A percentile compares a stretch with the other conserved stretches of the same genome.
Evolutionary conservation across 805 yeast genomes (phyloP).

Genomic region (Saccharomycopsis fodiens): DNA sequence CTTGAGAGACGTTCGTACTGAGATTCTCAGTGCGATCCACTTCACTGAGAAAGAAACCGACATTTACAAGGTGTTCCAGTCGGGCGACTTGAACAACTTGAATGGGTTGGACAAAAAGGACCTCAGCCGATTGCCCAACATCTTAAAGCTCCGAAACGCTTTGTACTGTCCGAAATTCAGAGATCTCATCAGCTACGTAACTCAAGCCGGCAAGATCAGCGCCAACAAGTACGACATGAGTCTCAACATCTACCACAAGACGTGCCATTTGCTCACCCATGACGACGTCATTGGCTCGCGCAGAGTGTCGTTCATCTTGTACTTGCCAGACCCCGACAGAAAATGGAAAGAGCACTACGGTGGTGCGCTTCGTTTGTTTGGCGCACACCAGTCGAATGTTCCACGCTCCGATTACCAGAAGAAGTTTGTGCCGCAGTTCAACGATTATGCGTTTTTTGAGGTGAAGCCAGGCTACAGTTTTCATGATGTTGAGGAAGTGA

Average conservation of each 20-base stretch:
- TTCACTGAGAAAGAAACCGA: constrained; percentile 96
- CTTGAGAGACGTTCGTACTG: constrained; percentile 72
- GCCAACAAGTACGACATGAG: constrained; percentile 92
- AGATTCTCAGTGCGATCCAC: constrained; percentile 73
- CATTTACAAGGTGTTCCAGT: constrained; percentile 85
- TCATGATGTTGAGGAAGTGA: constrained; percentile 97
- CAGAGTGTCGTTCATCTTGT: constrained; percentile 85
- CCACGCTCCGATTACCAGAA: constrained; percentile 71
- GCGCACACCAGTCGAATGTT: constrained; percentile 80
- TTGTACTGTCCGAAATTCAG: constrained; percentile 83
- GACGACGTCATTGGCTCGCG: constrained; percentile 97
- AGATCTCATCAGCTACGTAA: constrained; percentile 64
- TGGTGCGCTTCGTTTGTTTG: constrained; percentile 82
- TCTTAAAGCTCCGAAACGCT: constrained; percentile 76
- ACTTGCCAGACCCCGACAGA: constrained; percentile 87
- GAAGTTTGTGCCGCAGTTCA: constrained; percentile 84
- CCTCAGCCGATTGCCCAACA: constrained; percentile 60
- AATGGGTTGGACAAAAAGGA: constrained; percentile 79
- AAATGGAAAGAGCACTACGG: constrained; percentile 90
- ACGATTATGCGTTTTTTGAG: constrained; percentile 90
- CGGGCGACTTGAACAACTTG: constrained; percentile 86
- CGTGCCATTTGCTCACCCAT: constrained; percentile 90
- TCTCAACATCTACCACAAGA: constrained; percentile 82
- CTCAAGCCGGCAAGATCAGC: constrained; percentile 83
- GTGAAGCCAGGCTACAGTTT: constrained; percentile 95